A percentile compares a stretch with the other conserved stretches of the same genome.
Conservation (phyloP, 2,329 filamentous ascomycete species). For the Aureobasidium sp. region DNA sequence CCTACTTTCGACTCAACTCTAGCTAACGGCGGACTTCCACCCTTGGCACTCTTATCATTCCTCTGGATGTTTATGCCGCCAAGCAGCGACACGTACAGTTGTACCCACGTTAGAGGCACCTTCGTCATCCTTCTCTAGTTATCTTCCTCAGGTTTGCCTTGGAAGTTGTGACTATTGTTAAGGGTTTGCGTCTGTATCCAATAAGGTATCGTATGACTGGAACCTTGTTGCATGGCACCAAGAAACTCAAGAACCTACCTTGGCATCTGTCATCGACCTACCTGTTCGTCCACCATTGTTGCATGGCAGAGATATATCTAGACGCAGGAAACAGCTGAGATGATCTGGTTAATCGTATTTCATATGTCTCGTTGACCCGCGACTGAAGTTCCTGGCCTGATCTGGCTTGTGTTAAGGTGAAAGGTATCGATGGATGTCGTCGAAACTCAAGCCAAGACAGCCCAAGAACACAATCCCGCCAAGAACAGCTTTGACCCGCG, state of each 20-base stretch:
- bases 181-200: slow-evolving; percentile 8
- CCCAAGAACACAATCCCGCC: background rate
- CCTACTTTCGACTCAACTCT: background rate
- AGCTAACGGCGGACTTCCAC: slow-evolving; percentile 7
- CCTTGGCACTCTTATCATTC: slow-evolving; percentile 14
- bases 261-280: slow-evolving; percentile 6
- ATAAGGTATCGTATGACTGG: slow-evolving; percentile 1
- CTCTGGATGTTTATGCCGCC: slow-evolving; percentile 3
- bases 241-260: slow-evolving; percentile 13
- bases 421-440: background rate
- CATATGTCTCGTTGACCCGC: background rate
- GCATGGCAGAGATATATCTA: background rate
- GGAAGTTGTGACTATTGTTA: slow-evolving; percentile 6
- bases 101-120: background rate
- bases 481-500: background rate
- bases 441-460: background rate
- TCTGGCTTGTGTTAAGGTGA: background rate
- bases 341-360: background rate
- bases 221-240: slow-evolving; percentile 14
- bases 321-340: background rate
- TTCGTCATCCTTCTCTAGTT: background rate
- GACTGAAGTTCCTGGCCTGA: no score
- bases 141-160: background rate
- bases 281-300: background rate
- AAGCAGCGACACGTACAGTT: slow-evolving; percentile 3